These are phyloP conservation scores for Yarrowia hollandica DNA, from an alignment of 805 yeast species.

Conservation along the genomic window DNA sequence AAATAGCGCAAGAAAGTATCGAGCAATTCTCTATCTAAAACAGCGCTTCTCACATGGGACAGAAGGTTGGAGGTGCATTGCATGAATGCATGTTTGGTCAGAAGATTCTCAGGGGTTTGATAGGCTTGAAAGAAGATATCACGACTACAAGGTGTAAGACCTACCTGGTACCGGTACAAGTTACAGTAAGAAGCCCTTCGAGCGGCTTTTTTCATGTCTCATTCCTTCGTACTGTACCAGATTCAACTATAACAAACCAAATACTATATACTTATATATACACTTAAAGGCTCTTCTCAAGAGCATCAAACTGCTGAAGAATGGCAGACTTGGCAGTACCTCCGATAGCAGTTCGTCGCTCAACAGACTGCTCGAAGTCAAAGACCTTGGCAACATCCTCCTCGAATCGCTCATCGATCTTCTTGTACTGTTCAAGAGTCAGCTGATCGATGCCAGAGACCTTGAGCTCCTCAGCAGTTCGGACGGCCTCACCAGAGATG, in stretches of 20 bases:
- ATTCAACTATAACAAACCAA: not conserved
- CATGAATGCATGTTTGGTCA: conserved; percentile 3
- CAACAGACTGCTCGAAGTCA: conserved; percentile 90
- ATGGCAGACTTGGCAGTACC: conserved; percentile 95
- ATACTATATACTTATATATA: not conserved
- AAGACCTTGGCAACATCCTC: conserved; percentile 83
- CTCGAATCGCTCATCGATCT: conserved; percentile 76
- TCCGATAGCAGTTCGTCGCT: conserved; percentile 94
- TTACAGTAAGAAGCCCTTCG: no score
- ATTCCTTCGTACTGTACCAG: not conserved
- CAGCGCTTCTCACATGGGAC: not conserved
- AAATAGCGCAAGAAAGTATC: not conserved
- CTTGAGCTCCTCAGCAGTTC: conserved; percentile 76
- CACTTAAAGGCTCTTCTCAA: conserved; percentile 24
- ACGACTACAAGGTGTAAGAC: no score
- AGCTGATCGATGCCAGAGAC: conserved; percentile 85
- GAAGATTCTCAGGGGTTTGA: conserved; percentile 3
- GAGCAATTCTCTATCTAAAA: not conserved
- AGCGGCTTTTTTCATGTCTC: no score
- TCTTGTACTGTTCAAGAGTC: conserved; percentile 70
- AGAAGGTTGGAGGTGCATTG: conserved; percentile 18
- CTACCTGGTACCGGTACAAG: no score
- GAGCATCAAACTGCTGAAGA: conserved; percentile 58
- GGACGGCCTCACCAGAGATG: conserved; percentile 96
- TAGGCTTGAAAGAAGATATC: not conserved